Evolutionary conservation across 2,329 filamentous ascomycete genomes (phyloP), one percentile per base, ranked within the genome.

Genomic region (Epichloe elymi): DNA sequence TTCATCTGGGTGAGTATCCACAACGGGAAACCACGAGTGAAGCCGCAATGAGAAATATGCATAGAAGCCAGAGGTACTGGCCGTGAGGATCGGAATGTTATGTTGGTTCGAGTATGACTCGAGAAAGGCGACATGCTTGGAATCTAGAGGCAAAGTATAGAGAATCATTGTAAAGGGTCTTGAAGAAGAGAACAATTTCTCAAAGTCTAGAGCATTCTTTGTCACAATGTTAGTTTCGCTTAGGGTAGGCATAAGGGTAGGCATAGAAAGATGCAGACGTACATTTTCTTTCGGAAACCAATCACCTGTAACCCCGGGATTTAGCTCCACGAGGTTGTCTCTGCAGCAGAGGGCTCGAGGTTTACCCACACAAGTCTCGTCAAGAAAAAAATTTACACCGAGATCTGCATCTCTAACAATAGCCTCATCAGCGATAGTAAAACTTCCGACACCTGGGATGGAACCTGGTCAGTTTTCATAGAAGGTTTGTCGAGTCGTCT

Each of bases 301-400:
- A 60, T 83, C 75, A 6, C 90, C 91, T 53, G 86, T 69, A 1
- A 96, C 93, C 61, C 97, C 93, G 2, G 90, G 89, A 62, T 98
- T 98, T 54, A 98, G 74, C 67, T 98, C 94, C 55, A 82, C 74
- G 42, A 98, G 74, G 50, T 91, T 74, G 55, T 83, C 82, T 52
- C 84, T 83, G 50, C 85, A 86, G 63, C 86, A 83, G 64, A 88
- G 78, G 2, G 91, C 88, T 58, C 93, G 82, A 26, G 82, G 82
- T 60, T 82, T 83, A 49, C 89, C 90, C 38, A 95, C 65, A 56
- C 82, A 85, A 46, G 75, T 72, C 59, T 93, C 82, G 54, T 95
- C 88, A 0, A 98, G 74, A 62, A 98, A 98, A 75, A 98, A 98
- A 69, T 98, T 98, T 55, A 96, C 85, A 4, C 94, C 93, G 40